phyloP scores from a whole-genome alignment of 2,329 filamentous ascomycete genomes.

The Blastomyces parvus region DNA sequence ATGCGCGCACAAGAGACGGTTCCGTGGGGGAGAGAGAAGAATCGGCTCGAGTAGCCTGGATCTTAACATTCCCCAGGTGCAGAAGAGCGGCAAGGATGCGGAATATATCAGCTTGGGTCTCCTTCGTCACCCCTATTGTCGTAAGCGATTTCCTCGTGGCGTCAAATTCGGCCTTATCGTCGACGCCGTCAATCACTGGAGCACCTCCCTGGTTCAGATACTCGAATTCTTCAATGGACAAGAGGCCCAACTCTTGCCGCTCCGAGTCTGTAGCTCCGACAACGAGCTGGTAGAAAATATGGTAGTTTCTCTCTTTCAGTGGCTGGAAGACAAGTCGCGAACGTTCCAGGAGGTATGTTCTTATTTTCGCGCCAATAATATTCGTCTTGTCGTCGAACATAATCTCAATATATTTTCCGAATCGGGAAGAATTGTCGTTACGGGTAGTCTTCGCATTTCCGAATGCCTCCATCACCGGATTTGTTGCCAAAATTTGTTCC shows the following conservation, averaged over 20 bases:
- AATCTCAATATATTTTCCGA: constrained; percentile 99
- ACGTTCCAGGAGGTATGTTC: constrained; percentile 89
- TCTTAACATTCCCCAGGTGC: constrained; percentile 94
- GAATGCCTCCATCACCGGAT: constrained; percentile 99
- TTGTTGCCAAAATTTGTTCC: constrained; percentile 95
- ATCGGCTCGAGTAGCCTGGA: constrained; percentile 79
- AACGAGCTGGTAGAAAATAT: constrained; percentile 96
- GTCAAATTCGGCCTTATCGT: constrained; percentile 88
- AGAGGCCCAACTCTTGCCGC: constrained; percentile 65
- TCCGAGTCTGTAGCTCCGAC: constrained; percentile 82
- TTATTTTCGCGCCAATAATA: constrained; percentile 95
- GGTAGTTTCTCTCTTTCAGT: constrained; percentile 95
- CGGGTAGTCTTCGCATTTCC: constrained; percentile 99
- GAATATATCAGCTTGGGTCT: constrained; percentile 77
- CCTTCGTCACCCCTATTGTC: constrained; percentile 71
- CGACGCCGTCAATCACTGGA: constrained; percentile 83
- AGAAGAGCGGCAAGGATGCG: constrained; percentile 79
- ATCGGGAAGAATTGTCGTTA: constrained; percentile 97
- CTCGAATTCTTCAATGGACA: constrained; percentile 82
- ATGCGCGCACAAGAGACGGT: constrained; percentile 71
- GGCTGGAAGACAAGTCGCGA: constrained; percentile 96
- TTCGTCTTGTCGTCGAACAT: constrained; percentile 95
- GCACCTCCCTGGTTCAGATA: constrained; percentile 94
- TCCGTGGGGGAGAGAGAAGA: constrained; percentile 73
- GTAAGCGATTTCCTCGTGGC: constrained; percentile 77